phyloP scores from a whole-genome alignment of 2,329 filamentous ascomycete species.

The Arthroderma sp. region DNA sequence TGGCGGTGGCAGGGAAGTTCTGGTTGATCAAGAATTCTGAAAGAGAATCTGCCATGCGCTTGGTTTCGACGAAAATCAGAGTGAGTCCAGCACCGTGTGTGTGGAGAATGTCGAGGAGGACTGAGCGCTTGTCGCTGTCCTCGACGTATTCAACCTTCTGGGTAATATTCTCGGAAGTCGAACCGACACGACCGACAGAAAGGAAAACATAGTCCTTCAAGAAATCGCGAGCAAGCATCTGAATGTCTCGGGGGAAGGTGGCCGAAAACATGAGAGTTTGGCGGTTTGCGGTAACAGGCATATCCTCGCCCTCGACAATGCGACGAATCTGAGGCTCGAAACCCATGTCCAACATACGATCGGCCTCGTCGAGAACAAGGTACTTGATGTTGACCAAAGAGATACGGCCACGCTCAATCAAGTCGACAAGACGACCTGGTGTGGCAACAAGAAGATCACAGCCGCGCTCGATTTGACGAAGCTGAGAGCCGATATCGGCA shows the following conservation, averaged over 20 bases:
- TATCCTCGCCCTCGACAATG: conserved; percentile 96
- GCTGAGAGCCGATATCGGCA: conserved; percentile 95
- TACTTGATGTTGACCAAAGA: conserved; percentile 99
- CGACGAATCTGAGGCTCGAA: conserved; percentile 99
- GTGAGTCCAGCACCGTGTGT: conserved; percentile 77
- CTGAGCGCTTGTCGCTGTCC: conserved; percentile 93
- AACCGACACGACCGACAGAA: conserved; percentile 95
- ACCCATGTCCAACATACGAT: conserved; percentile 99
- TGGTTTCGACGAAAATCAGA: conserved; percentile 97
- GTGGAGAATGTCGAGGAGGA: conserved; percentile 93
- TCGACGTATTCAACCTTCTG: conserved; percentile 98
- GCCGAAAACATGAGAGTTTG: conserved; percentile 99
- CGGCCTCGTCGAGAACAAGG: conserved; percentile 94
- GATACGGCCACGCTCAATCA: conserved; percentile 97
- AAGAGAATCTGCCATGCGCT: conserved; percentile 96
- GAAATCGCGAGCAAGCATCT: conserved; percentile 98
- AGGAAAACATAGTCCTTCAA: conserved; percentile 98
- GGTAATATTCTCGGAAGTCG: conserved; percentile 99
- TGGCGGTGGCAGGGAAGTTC: conserved; percentile 93
- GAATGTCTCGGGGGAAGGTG: conserved; percentile 97
- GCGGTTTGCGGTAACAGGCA: conserved; percentile 69
- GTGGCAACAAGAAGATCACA: conserved; percentile 96
- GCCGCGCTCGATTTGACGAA: conserved; percentile 93
- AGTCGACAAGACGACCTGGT: conserved; percentile 88
- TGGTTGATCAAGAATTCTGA: conserved; percentile 99